Evolutionary conservation across 805 yeast species (phyloP).

Genomic region (Hanseniaspora guilliermondii): DNA sequence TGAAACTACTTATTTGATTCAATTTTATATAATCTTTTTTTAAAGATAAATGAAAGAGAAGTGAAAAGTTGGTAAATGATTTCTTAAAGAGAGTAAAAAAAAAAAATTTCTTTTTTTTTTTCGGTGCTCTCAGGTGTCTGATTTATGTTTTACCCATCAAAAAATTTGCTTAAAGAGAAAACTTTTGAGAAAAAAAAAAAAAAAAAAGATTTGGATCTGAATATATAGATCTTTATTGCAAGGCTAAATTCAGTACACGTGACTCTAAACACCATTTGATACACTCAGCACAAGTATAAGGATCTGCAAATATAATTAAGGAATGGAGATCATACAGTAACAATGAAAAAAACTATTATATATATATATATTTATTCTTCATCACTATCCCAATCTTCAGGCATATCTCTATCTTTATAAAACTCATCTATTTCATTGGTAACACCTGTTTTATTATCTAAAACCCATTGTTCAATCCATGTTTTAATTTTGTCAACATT

Average conservation of each 20-base stretch:
- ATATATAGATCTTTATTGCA: too few species aligned
- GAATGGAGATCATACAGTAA: neutral
- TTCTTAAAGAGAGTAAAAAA: neutral
- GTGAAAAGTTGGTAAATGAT: neutral
- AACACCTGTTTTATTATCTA: constrained; percentile 43
- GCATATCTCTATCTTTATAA: constrained; percentile 8
- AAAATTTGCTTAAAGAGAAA: too few species aligned
- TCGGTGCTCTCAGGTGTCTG: too few species aligned
- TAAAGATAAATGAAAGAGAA: neutral
- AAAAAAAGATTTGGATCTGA: neutral
- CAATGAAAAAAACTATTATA: neutral
- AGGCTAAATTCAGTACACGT: neutral
- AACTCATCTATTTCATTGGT: constrained; percentile 34
- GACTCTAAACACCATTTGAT: neutral
- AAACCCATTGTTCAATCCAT: constrained; percentile 70
- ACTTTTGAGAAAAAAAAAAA: neutral
- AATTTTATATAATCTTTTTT: neutral
- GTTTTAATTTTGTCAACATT: constrained; percentile 62
- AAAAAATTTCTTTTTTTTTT: neutral
- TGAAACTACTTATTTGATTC: neutral
- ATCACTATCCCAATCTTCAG: neutral
- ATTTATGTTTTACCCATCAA: too few species aligned
- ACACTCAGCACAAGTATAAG: too few species aligned
- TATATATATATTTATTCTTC: neutral
- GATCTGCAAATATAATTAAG: too few species aligned